Percentiles rank a stretch among this genome's conserved stretches.
Evolutionary conservation across 1,284 basidiomycete genomes (phyloP).

Genomic region (Moesziomyces aphidis): DNA sequence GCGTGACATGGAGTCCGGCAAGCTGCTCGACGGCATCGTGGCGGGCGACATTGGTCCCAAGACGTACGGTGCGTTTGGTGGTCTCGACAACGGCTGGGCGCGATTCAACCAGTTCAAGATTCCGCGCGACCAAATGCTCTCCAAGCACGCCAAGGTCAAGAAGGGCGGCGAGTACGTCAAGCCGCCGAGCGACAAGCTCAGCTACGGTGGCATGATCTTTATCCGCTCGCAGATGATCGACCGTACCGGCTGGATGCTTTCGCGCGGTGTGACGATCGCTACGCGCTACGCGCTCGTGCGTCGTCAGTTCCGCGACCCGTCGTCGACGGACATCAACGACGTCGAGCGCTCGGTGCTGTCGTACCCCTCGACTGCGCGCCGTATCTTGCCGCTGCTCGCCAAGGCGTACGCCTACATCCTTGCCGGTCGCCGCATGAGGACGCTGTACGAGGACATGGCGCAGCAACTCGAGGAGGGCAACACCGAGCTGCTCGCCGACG

Average conservation of each 20-base stretch:
- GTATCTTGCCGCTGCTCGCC: constrained; percentile 68
- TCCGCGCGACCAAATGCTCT: constrained; percentile 80
- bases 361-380: constrained; percentile 67
- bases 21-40: constrained; percentile 74
- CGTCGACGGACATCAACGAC: constrained; percentile 68
- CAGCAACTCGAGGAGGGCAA: constrained; percentile 65
- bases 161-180: constrained; percentile 76
- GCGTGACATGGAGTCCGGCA: constrained; percentile 73
- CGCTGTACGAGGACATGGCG: constrained; percentile 67
- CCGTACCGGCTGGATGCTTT: constrained; percentile 74
- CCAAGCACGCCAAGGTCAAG: constrained; percentile 79
- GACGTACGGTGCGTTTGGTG: constrained; percentile 72
- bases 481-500: constrained; percentile 67
- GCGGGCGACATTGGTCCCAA: constrained; percentile 79
- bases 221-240: constrained; percentile 73
- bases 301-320: constrained; percentile 72
- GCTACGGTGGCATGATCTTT: constrained; percentile 76
- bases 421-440: constrained; percentile 64
- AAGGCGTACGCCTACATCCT: constrained; percentile 69
- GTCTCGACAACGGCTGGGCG: constrained; percentile 78
- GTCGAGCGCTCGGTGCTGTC: constrained; percentile 68
- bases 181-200: constrained; percentile 79
- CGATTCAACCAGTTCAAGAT: constrained; percentile 79
- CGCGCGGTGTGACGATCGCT: constrained; percentile 77
- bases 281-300: constrained; percentile 81